These are phyloP conservation scores for Fagopyrum esculentum DNA, from an alignment of 148 eudicot genomes.

Conservation along the genomic window DNA sequence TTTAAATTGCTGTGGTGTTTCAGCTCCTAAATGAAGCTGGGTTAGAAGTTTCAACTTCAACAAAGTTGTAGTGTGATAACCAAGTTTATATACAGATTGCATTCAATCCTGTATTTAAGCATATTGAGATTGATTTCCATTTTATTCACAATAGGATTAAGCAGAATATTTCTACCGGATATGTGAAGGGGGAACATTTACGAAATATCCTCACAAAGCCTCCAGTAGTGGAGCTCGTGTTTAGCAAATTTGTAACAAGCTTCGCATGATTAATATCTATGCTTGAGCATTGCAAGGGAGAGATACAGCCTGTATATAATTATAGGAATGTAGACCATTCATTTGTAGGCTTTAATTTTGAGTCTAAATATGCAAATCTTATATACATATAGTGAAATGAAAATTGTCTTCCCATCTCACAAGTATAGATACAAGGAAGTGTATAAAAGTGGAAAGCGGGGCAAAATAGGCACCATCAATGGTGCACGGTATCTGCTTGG, in stretches of 20 bases:
- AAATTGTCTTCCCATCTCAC: background rate
- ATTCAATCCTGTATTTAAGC: too few species aligned
- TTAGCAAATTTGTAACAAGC: background rate
- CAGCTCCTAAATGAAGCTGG: too few species aligned
- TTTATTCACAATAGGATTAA: too few species aligned
- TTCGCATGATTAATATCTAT: background rate
- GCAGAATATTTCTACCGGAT: too few species aligned
- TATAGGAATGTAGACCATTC: background rate
- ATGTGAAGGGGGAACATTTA: too few species aligned
- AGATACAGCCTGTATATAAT: background rate
- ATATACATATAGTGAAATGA: background rate
- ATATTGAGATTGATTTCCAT: too few species aligned
- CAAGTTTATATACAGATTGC: too few species aligned
- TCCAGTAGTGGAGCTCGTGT: background rate
- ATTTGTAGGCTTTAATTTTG: background rate
- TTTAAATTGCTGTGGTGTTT: too few species aligned
- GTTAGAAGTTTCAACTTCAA: too few species aligned
- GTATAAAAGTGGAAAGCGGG: background rate
- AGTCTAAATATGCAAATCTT: background rate
- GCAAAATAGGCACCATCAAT: background rate
- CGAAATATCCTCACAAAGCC: too few species aligned
- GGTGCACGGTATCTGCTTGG: background rate
- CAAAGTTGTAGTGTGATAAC: too few species aligned
- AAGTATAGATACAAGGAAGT: background rate
- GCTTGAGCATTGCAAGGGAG: background rate